phyloP scores from a whole-genome alignment of 306 rosid species.

The Mucuna pruriens region DNA sequence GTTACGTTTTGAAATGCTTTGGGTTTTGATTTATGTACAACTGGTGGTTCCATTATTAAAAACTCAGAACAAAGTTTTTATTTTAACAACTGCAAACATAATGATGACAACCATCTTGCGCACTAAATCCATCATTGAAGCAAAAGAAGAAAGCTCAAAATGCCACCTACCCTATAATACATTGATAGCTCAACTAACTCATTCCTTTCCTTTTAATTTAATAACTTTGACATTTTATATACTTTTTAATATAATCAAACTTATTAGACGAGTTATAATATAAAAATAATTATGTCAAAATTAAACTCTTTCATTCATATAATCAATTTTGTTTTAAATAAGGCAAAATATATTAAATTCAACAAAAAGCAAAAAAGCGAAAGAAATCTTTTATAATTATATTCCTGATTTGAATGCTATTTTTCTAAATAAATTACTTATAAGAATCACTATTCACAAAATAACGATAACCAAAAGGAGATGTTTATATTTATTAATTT shows the following conservation, averaged over 20 bases:
- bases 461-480: too few relatives aligned
- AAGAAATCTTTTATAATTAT: too few relatives aligned
- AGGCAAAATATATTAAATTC: too few relatives aligned
- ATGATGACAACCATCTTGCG: slow-evolving; percentile 34
- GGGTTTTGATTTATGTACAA: not conserved
- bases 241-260: not conserved
- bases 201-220: slow-evolving; percentile 7
- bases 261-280: not conserved
- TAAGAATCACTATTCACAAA: too few relatives aligned
- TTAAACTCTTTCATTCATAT: not conserved
- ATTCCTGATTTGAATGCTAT: too few relatives aligned
- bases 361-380: too few relatives aligned
- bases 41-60: slow-evolving; percentile 1
- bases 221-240: not conserved
- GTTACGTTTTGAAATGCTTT: not conserved
- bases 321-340: not conserved
- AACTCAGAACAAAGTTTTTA: not conserved
- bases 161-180: slow-evolving; percentile 28
- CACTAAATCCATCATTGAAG: slow-evolving; percentile 29
- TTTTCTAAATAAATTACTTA: too few relatives aligned
- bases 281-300: not conserved
- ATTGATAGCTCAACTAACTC: slow-evolving; percentile 40
- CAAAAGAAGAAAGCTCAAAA: slow-evolving; percentile 27
- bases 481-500: too few relatives aligned
- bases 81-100: slow-evolving; percentile 18